Evolutionary conservation across 192 early-diverging fungal species (phyloP), one percentile per base, ranked within the genome.

Genomic region (Rhizophagus prolifer): DNA sequence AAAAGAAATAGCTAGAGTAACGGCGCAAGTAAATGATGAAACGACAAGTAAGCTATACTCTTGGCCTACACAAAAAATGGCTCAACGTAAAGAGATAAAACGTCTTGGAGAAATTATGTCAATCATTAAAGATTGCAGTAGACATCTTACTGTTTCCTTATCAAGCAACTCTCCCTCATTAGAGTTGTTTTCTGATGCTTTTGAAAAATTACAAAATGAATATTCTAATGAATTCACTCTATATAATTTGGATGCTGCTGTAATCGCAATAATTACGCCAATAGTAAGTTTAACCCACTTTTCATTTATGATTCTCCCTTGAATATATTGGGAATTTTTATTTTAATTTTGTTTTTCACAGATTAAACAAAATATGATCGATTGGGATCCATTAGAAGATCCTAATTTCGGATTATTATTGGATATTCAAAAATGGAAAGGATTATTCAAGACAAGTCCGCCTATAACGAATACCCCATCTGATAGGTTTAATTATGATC

Each of bases 301-400:
- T 26, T 44, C 23, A 23, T 70, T 25, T 6, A 50, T 2, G 12
- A n/a, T 25, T 5, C 41, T 54, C n/a, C 7, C 13, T 26, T 13
- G 6, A 21, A 70, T 3, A 47, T 70, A 10, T 10, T 10, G 14
- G 12, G 1, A 58, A 19, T 34, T 60, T 14, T 34, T 4, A 4
- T 34, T 31, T 34, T 34, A 34, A 34, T 60, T n/a, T 73, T 59
- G 7, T n/a, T 30, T 77, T 38, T 46, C 79, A 58, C 72, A 82
- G 70, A 76, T 84, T 62, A 84, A 80, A 77, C 62, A 67, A 21
- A 58, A 75, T 3, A 54, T 88, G 72, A 78, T 68, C 2, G 79
- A 82, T 50, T 95, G 94, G 94, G 79, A 90, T 59, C 91, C 91
- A 5, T 80, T 94, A 8, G 76, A 83, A 44, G 82, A 91, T 41